These are phyloP conservation scores for Orbilia oligospora DNA, from an alignment of 2,329 filamentous ascomycete species.

Conservation along the genomic window DNA sequence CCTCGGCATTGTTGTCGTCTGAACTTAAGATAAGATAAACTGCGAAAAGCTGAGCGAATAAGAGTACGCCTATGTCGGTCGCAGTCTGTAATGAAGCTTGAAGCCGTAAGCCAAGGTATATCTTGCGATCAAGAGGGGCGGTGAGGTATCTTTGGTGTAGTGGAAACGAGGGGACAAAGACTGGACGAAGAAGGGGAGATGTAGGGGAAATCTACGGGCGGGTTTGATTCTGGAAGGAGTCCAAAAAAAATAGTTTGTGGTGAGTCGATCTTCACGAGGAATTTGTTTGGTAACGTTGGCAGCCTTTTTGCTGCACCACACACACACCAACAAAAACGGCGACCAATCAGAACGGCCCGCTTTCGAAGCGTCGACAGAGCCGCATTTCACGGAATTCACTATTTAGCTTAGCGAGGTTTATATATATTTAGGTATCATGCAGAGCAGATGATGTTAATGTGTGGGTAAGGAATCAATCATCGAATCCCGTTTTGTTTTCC, in stretches of 20 bases:
- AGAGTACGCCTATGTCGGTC: background rate
- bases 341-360: slow-evolving; percentile 42
- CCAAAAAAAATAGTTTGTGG: slow-evolving; percentile 11
- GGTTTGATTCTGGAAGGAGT: too few species aligned
- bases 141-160: background rate
- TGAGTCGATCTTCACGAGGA: slow-evolving; percentile 37
- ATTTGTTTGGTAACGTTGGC: slow-evolving; percentile 16
- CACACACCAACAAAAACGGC: slow-evolving; percentile 45
- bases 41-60: background rate
- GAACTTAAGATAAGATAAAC: background rate
- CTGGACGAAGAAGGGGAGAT: too few species aligned
- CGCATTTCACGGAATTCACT: slow-evolving; percentile 3
- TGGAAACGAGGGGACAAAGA: background rate
- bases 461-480: slow-evolving; percentile 20
- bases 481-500: slow-evolving; percentile 21
- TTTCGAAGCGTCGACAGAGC: slow-evolving; percentile 53
- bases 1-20: slow-evolving; percentile 35
- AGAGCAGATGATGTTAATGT: background rate
- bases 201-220: too few species aligned
- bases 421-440: background rate
- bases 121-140: slow-evolving; percentile 10
- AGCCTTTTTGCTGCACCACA: slow-evolving; percentile 9
- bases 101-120: too few species aligned
- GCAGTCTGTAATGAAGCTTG: too few species aligned
- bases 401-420: background rate